These are phyloP conservation scores for Saussurea involucrata DNA, from an alignment of 129 eudicot genomes.

Conservation along the genomic window DNA sequence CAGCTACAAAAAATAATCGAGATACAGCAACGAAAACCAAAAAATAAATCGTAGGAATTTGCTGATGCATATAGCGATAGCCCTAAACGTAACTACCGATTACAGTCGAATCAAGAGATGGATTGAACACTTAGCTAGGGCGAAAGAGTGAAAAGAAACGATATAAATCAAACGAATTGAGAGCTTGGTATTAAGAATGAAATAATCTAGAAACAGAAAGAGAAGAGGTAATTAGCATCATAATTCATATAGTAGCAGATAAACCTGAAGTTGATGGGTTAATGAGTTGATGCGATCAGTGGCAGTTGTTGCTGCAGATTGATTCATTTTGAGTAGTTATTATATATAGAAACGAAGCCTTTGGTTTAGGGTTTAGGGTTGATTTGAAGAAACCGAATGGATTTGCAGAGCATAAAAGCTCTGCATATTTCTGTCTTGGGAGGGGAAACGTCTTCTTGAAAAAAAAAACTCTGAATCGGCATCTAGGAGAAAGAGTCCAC, in stretches of 20 bases:
- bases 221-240: slow-evolving; percentile 10
- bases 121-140: neutral
- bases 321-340: slow-evolving; percentile 8
- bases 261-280: neutral
- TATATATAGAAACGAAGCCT: neutral
- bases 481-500: too few relatives aligned
- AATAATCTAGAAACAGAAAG: neutral
- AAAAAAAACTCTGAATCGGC: too few relatives aligned
- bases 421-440: too few relatives aligned
- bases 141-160: neutral
- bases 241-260: neutral
- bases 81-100: neutral
- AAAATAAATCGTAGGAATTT: neutral
- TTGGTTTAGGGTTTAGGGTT: too few relatives aligned
- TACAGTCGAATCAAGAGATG: neutral
- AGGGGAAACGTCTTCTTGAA: too few relatives aligned
- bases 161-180: neutral
- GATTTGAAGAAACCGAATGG: too few relatives aligned
- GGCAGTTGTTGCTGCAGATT: slow-evolving; percentile 10
- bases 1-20: neutral
- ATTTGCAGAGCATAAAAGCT: too few relatives aligned
- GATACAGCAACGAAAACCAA: neutral
- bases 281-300: neutral
- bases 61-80: neutral
- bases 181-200: neutral